These are phyloP conservation scores for Noccaea bulbosa DNA, from an alignment of 345 rosid species.

Conservation along the genomic window DNA sequence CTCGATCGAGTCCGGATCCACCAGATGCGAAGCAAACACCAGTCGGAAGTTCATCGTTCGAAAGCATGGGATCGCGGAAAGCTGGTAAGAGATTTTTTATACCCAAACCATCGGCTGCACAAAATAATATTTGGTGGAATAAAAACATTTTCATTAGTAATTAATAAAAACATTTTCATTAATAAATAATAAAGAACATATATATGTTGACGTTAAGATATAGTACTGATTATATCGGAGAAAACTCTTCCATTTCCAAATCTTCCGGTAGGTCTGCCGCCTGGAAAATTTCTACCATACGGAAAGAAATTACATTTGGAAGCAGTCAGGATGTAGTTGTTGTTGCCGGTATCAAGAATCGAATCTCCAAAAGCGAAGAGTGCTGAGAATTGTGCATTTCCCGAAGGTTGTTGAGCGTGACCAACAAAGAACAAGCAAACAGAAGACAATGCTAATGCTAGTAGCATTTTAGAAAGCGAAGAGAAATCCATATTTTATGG, in stretches of 20 bases:
- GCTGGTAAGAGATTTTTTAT: conserved; percentile 36
- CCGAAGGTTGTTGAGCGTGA: conserved; percentile 8
- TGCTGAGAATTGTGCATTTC: conserved; percentile 15
- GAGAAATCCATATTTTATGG: conserved; percentile 7
- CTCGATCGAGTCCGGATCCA: conserved; percentile 39
- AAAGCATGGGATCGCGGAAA: conserved; percentile 17
- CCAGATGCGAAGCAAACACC: conserved; percentile 42
- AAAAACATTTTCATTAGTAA: conserved; percentile 1
- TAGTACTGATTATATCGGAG: conserved; percentile 56
- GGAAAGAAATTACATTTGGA: conserved; percentile 57
- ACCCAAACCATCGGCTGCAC: conserved; percentile 23
- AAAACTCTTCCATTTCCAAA: conserved; percentile 59
- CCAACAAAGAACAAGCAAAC: conserved; percentile 2
- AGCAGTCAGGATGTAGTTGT: conserved; percentile 45
- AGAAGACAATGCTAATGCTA: conserved; percentile 6
- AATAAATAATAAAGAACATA: neutral
- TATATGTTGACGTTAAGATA: neutral
- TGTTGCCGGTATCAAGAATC: conserved; percentile 63
- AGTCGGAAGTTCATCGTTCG: conserved; percentile 24
- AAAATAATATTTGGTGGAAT: neutral
- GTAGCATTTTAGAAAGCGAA: conserved; percentile 13
- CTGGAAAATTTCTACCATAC: conserved; percentile 55
- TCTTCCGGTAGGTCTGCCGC: conserved; percentile 55
- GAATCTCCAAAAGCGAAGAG: conserved; percentile 63
- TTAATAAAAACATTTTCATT: neutral